Evolutionary conservation across 2,329 filamentous ascomycete species (phyloP), one percentile per base, ranked within the genome.

Genomic region (Aspergillus amoenus): DNA sequence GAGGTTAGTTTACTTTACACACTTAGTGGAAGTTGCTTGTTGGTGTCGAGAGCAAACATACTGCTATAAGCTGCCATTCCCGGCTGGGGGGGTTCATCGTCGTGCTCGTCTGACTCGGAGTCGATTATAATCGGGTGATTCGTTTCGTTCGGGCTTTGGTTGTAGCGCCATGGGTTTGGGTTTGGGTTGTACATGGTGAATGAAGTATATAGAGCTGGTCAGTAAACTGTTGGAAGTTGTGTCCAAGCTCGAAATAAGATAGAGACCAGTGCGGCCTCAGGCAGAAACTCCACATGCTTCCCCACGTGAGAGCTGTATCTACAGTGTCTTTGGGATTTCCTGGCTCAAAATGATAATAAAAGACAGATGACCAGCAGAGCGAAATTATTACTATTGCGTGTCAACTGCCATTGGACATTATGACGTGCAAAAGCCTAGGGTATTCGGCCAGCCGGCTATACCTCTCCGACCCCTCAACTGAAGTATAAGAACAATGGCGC

Each of bases 81-180:
- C 15, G 27, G 40, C 17, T 55, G 30, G 30, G 64, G 61, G 0
- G 59, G 59, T 13, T 65, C 65, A 3, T 59, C 60, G 17, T 67
- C 62, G 24, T 60, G 52, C 27, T 64, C 56, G 45, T 64, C 59
- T 2, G 56, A 54, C 9, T 54, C 50, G 44, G 56, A 58, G 46
- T 55, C 46, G 32, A 61, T 62, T 44, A 58, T 52, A 47, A 67
- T 65, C 21, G 63, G 59, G 44, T 56, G 57, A 15, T 52, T 41
- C 13, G 24, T n/a, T 17, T 22, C 17, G 12, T 18, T 17, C 13
- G 9, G 41, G 7, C 18, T 11, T 45, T 52, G 56, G 27, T 53
- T 39, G 46, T 37, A 46, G 30, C 48, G 61, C 42, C 57, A 55
- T 32, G 51, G 52, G 22, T 39, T 51, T 11, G 55, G 46, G 45